Base-by-base conservation (phyloP, 2,329 filamentous ascomycete species). In the Dothideomycetes sp. region DNA sequence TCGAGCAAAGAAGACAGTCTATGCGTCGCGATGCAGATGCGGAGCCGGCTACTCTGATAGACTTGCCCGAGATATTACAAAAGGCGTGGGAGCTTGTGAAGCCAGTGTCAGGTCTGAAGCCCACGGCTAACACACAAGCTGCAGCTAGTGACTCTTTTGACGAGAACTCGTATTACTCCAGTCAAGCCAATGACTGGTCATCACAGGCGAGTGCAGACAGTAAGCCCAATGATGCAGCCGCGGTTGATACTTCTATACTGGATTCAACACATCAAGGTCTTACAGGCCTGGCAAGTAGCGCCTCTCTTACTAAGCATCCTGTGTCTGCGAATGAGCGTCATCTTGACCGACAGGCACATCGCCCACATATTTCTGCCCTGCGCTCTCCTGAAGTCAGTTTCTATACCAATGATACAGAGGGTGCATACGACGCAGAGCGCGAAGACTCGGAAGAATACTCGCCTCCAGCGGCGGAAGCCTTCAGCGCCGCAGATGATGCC, bases 101-200 rank as follows among this genome's bases (percentile, higher is more conserved):
- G 59, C 78, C 78, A 41, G 69, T 79, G 50, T 74, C 81, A 53
- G 71, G 75, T 55, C 66, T 74, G 47, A 63, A 49, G 29, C 57
- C 63, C 46, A 58, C 62, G 43, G 67, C 69, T 69, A 73, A 75
- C 65, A 68, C 69, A 50, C 69, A 79, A 61, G 69, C 69, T 54
- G 77, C 77, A 59, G 72, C 74, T 55, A 83, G 72, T 72, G 84
- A 89, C 60, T 91, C 85, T 27, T 84, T 87, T 65, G 87, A 95
- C 63, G 82, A 93, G 59, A 87, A 93, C 56, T 91, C 87, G 31
- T 94, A 94, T 62, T 95, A 96, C 69, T 95, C 89, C 49, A 95
- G 88, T 64, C 84, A 82, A 65, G 75, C 73, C 47, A 49, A 56
- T 47, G 84, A 88, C 59, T 94, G 87, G 47, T 64, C 75, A 56